Evolutionary conservation across 495 filamentous ascomycete species (phyloP), one percentile per base, ranked within the genome.

Genomic region (Tricharina praecox): DNA sequence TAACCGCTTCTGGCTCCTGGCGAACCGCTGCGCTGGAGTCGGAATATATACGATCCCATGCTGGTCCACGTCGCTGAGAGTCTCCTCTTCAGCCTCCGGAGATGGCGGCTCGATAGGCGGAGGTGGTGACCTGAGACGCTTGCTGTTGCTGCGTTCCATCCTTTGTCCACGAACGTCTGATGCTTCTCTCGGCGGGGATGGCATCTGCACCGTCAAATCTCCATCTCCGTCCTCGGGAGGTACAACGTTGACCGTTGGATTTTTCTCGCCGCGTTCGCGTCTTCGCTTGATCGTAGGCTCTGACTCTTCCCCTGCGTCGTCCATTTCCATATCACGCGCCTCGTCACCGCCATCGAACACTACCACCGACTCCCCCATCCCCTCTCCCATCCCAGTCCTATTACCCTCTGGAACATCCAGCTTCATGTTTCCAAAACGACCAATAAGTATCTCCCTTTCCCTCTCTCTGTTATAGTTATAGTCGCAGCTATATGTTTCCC

Each of bases 11-110:
- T 85, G 74, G 4, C 74, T 70, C 47, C 88, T 70, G 21, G 76
- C 76, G 62, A 82, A 78, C 0, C 85, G 87, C 24, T 86, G 76
- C 25, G 81, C 81, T 15, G 86, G 72, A 7, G 85, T 95, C 0
- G 88, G 88, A 52, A 76, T 79, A 64, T 93, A 95, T 1, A 87
- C 88, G 56, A 96, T 80, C 11, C 88, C 88, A 62, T 92, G 13
- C 21, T 50, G 36, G 4, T 47, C 55, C 15, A 25, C 66, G 42
- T 69, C 58, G 13, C 69, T 66, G 3, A 56, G 58, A 11, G 66
- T 66, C 45, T 68, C 63, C 35, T 68, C 68, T 19, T 69, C 68
- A 11, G 23, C 43, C 23, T 51, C 52, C 2, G 50, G 24, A n/a
- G 15, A 11, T 16, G 30, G 15, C 15, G 36, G 13, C 16, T 18